These are phyloP conservation scores for Thalassiosira ordinaria DNA, from an alignment of 352 stramenopile species.

Conservation along the genomic window DNA sequence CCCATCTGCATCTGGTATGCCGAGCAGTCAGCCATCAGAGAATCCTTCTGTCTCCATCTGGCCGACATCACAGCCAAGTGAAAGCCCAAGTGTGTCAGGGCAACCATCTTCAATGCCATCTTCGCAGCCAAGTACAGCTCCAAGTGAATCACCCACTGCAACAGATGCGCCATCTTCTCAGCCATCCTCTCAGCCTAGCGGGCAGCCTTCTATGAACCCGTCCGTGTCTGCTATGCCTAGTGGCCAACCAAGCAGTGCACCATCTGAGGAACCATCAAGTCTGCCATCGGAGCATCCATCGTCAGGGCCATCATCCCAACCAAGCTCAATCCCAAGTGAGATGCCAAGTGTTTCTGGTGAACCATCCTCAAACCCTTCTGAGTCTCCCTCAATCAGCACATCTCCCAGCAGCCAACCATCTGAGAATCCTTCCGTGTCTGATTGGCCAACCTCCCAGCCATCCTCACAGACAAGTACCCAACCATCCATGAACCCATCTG, in stretches of 20 bases:
- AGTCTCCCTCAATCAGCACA: neutral
- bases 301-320: neutral
- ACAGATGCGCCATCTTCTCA: neutral
- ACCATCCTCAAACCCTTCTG: neutral
- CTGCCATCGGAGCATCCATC: neutral
- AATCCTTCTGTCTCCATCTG: neutral
- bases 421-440: neutral
- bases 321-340: neutral
- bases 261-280: neutral
- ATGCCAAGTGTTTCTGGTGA: neutral
- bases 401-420: neutral
- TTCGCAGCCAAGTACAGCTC: neutral
- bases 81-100: neutral
- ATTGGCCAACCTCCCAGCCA: constrained; percentile 7
- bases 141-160: neutral
- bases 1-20: neutral
- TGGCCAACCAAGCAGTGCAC: neutral
- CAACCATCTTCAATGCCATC: neutral
- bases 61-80: constrained; percentile 1
- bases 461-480: neutral
- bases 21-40: neutral
- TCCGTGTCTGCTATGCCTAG: neutral
- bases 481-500: neutral
- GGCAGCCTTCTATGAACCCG: neutral
- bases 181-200: neutral